Evolutionary conservation across 2,329 filamentous ascomycete genomes (phyloP).

Genomic region (Cladophialophora psammophila): DNA sequence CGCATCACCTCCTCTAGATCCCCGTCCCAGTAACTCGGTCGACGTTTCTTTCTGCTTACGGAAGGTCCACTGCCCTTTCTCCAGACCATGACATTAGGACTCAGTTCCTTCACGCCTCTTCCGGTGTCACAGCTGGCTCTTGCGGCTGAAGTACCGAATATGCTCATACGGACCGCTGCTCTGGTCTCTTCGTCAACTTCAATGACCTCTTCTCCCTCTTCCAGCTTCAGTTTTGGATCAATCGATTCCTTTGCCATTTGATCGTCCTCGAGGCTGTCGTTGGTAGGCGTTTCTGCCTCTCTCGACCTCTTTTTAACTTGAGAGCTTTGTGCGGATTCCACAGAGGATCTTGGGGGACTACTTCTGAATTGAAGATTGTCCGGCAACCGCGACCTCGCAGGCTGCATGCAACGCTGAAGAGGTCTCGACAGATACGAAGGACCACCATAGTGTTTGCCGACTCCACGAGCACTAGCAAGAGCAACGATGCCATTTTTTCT

Average conservation of each 20-base stretch:
- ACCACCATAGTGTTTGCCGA: slow-evolving; percentile 34
- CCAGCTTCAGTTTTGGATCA: slow-evolving; percentile 27
- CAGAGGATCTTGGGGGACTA: slow-evolving; percentile 35
- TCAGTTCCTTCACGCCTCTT: slow-evolving; percentile 36
- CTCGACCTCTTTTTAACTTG: slow-evolving; percentile 30
- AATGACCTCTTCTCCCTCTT: slow-evolving; percentile 37
- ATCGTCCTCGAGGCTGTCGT: slow-evolving; percentile 26
- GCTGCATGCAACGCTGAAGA: slow-evolving; percentile 17
- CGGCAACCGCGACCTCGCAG: slow-evolving; percentile 16
- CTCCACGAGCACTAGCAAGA: slow-evolving; percentile 34
- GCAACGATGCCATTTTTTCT: slow-evolving; percentile 39
- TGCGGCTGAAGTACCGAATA: slow-evolving; percentile 32
- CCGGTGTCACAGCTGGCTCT: slow-evolving; percentile 16
- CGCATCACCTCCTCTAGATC: slow-evolving; percentile 39
- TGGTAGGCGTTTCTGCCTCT: slow-evolving; percentile 24
- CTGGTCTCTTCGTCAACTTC: slow-evolving; percentile 39
- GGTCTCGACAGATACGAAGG: slow-evolving; percentile 22
- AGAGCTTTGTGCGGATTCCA: slow-evolving; percentile 11
- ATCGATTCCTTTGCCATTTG: slow-evolving; percentile 13
- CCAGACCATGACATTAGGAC: slow-evolving; percentile 38
- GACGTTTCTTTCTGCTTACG: slow-evolving; percentile 36
- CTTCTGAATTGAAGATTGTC: slow-evolving; percentile 38
- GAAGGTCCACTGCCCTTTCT: slow-evolving; percentile 31
- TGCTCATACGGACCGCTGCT: slow-evolving; percentile 36
- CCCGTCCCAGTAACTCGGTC: slow-evolving; percentile 41